A percentile compares a stretch with the other conserved stretches of the same genome.
These are phyloP conservation scores for Novymonas esmeraldas DNA, from an alignment of 208 protist species.

Conservation along the genomic window DNA sequence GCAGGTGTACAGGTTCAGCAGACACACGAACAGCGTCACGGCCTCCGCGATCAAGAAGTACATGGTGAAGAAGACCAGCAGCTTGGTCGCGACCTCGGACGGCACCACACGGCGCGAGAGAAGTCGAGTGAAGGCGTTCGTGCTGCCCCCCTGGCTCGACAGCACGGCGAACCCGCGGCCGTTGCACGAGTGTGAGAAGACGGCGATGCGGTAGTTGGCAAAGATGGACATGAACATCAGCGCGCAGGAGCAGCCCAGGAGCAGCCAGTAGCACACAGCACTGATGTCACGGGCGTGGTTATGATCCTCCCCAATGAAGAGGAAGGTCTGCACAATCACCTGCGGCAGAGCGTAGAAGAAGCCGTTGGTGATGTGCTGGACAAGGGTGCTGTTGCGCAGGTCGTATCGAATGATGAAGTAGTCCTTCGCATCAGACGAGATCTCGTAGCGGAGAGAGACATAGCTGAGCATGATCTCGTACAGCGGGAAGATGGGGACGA, in stretches of 20 bases:
- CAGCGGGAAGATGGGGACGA: slow-evolving; percentile 74
- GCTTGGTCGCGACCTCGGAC: slow-evolving; percentile 28
- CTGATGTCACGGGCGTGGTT: not conserved
- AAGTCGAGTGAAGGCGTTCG: slow-evolving; percentile 8
- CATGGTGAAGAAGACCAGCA: slow-evolving; percentile 28
- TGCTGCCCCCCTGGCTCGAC: slow-evolving; percentile 20
- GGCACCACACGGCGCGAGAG: slow-evolving; percentile 11
- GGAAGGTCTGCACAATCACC: slow-evolving; percentile 73
- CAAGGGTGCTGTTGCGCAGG: slow-evolving; percentile 64
- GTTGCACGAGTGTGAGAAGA: slow-evolving; percentile 75
- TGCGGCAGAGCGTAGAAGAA: slow-evolving; percentile 74
- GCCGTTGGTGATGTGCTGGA: slow-evolving; percentile 65
- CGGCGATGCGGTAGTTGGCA: slow-evolving; percentile 49
- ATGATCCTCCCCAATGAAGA: slow-evolving; percentile 29
- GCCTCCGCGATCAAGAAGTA: slow-evolving; percentile 27
- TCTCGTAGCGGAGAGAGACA: slow-evolving; percentile 65
- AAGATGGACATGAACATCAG: slow-evolving; percentile 64
- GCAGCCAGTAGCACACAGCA: slow-evolving; percentile 44
- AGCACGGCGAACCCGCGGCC: slow-evolving; percentile 69
- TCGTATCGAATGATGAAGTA: slow-evolving; percentile 88
- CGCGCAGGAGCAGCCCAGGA: slow-evolving; percentile 35
- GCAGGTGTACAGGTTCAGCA: slow-evolving; percentile 47
- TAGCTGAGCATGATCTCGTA: slow-evolving; percentile 78
- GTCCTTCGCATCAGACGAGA: slow-evolving; percentile 37
- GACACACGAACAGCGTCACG: slow-evolving; percentile 35